Evolutionary conservation across 495 filamentous ascomycete genomes (phyloP), one percentile per base, ranked within the genome.

Genomic region (Massariosphaeria phaeospora): DNA sequence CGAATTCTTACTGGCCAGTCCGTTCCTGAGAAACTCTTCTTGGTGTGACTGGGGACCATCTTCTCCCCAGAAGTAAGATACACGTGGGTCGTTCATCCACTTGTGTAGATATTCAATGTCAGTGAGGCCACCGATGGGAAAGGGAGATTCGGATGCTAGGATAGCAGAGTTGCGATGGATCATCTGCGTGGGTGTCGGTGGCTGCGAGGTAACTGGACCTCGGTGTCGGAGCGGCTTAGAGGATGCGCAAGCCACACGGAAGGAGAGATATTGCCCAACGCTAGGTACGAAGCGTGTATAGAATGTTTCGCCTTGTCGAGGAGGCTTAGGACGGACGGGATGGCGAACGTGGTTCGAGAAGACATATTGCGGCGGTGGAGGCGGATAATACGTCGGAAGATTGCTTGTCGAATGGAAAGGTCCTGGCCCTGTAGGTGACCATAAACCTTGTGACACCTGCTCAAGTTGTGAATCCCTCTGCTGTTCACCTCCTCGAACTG

Each of bases 61-160:
- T 40, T 81, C 79, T 20, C 86, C 85, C 91, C 93, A 98, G 60
- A 85, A 86, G 15, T 79, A 77, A 25, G 83, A 74, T 6, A 98
- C 90, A 11, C 94, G 84, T 0, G 88, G 85, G 46, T 84, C 81
- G 54, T 93, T 87, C 80, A 96, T 89, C 93, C 93, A 98, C 56
- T 78, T 77, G 61, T 96, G 80, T 18, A 98, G 68, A 24, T 89
- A 73, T n/a, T 89, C 83, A 7, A 81, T 68, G 64, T 98, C 93
- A 9, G 51, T 66, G 33, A 64, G 46, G 25, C 47, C 60, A 13
- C 73, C 38, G 20, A 67, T 69, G 10, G 72, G 67, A 18, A 75
- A 27, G 1, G 52, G 11, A 56, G 69, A 55, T 61, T 67, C 50
- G 56, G 71, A 53, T 7, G 31, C 42, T 56, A 56, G 6, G 64